A percentile compares a stretch with the other conserved stretches of the same genome.
Evolutionary conservation across 345 rosid genomes (phyloP).

Genomic region (Gossypium australe): DNA sequence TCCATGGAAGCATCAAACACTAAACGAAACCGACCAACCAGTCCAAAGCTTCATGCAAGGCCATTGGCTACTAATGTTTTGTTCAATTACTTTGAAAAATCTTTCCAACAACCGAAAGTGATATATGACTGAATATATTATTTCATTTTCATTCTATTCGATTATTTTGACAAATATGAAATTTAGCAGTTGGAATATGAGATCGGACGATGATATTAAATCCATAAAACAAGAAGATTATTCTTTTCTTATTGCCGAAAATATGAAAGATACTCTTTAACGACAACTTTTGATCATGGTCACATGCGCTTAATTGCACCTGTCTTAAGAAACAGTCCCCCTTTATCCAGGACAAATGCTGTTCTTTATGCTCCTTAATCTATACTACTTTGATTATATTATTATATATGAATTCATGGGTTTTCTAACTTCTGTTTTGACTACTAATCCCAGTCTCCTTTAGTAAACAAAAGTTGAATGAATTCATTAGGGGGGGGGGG

Average conservation of each 20-base stretch:
- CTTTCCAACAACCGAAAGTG: conserved; percentile 18
- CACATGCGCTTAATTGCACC: conserved; percentile 30
- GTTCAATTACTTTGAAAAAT: conserved; percentile 9
- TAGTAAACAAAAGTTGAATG: conserved; percentile 12
- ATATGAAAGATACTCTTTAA: conserved; percentile 1
- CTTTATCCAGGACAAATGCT: conserved; percentile 27
- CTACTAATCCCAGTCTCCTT: background rate
- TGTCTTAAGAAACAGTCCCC: conserved; percentile 30
- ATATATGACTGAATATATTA: background rate
- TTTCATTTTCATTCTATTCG: too few species aligned
- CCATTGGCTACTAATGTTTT: conserved; percentile 21
- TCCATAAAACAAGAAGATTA: background rate
- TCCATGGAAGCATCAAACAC: conserved; percentile 10
- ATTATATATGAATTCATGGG: conserved; percentile 13
- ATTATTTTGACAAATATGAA: too few species aligned
- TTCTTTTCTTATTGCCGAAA: background rate
- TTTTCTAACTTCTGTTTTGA: conserved; percentile 28
- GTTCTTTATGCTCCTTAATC: conserved; percentile 21
- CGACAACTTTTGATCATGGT: conserved; percentile 10
- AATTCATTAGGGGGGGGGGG: conserved; percentile 20
- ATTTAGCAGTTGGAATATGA: too few species aligned
- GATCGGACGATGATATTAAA: background rate
- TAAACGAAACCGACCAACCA: conserved; percentile 22
- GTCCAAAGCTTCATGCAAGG: conserved; percentile 11
- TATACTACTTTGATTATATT: background rate